A percentile compares a stretch with the other conserved stretches of the same genome.
Conservation (phyloP, 1,284 basidiomycete species). For the Apiotrichum gamsii region DNA sequence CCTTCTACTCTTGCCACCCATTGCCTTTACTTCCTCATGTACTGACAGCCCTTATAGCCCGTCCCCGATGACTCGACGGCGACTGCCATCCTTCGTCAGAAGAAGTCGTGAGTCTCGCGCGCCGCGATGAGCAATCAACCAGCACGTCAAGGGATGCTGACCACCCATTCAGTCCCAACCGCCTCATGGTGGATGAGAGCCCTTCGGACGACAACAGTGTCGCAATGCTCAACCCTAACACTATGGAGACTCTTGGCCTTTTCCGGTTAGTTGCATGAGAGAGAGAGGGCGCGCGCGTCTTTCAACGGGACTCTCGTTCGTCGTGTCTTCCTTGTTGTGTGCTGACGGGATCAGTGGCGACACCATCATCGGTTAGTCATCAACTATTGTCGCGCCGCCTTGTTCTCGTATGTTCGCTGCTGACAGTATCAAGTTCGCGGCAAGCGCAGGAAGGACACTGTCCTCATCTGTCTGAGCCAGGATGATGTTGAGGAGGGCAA, state of each 20-base stretch:
- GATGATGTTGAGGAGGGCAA: slow-evolving; percentile 97
- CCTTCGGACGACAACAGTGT: slow-evolving; percentile 81
- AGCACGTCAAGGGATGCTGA: slow-evolving; percentile 9
- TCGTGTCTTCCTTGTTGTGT: background rate
- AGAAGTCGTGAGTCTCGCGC: slow-evolving; percentile 75
- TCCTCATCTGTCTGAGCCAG: slow-evolving; percentile 88
- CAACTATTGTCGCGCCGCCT: too few relatives aligned
- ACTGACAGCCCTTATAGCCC: slow-evolving; percentile 19
- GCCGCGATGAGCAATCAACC: slow-evolving; percentile 2
- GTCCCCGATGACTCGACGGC: slow-evolving; percentile 52
- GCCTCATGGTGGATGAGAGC: slow-evolving; percentile 88
- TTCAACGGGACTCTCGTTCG: too few relatives aligned
- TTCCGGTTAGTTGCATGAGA: slow-evolving; percentile 65
- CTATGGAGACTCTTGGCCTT: slow-evolving; percentile 89
- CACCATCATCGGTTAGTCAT: slow-evolving; percentile 45
- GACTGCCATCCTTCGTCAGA: slow-evolving; percentile 88
- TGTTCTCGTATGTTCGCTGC: too few relatives aligned
- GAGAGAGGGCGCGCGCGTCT: too few relatives aligned
- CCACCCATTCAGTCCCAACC: slow-evolving; percentile 65
- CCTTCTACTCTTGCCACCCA: background rate
- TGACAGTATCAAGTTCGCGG: too few relatives aligned
- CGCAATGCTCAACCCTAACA: slow-evolving; percentile 88
- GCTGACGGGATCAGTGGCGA: slow-evolving; percentile 27
- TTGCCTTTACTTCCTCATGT: background rate
- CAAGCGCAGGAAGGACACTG: slow-evolving; percentile 92